phyloP scores from a whole-genome alignment of 2,329 filamentous ascomycete genomes.

The Microsporum audouinii region DNA sequence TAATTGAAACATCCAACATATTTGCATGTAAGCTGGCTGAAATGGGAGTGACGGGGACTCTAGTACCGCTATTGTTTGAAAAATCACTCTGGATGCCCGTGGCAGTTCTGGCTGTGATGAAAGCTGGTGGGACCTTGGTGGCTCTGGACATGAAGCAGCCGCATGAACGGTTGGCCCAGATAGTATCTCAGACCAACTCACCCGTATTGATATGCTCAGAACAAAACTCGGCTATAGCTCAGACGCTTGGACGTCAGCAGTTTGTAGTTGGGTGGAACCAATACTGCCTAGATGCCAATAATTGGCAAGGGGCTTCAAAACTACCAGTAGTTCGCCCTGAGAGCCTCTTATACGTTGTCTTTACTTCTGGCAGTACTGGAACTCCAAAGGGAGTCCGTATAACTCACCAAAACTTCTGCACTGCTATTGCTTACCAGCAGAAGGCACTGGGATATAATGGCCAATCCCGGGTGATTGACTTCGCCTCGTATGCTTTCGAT shows the following conservation, averaged over 20 bases:
- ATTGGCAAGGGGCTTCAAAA: background rate
- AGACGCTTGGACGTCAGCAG: background rate
- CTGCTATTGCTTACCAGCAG: constrained; percentile 44
- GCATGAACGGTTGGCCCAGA: constrained; percentile 24
- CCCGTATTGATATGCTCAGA: constrained; percentile 9
- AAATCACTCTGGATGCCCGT: constrained; percentile 24
- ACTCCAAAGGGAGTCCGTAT: constrained; percentile 57
- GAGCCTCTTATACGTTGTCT: constrained; percentile 41
- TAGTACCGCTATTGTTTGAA: constrained; percentile 22
- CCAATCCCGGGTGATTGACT: constrained; percentile 59
- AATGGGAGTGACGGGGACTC: constrained; percentile 19
- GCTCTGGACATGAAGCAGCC: constrained; percentile 22
- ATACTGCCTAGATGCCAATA: background rate
- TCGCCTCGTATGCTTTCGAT: constrained; percentile 78
- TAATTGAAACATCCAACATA: constrained; percentile 16
- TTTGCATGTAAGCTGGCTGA: constrained; percentile 20
- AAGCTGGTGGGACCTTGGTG: constrained; percentile 20
- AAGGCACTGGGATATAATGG: constrained; percentile 37
- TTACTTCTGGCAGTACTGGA: constrained; percentile 56
- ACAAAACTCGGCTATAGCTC: background rate
- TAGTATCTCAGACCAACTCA: constrained; percentile 12
- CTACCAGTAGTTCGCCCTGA: constrained; percentile 10
- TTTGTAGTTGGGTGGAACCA: background rate
- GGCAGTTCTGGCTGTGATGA: constrained; percentile 20
- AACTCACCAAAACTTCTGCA: constrained; percentile 59